Evolutionary conservation across 257 asterid genomes (phyloP), one percentile per base, ranked within the genome.

Genomic region (Solanum corneliomulleri): DNA sequence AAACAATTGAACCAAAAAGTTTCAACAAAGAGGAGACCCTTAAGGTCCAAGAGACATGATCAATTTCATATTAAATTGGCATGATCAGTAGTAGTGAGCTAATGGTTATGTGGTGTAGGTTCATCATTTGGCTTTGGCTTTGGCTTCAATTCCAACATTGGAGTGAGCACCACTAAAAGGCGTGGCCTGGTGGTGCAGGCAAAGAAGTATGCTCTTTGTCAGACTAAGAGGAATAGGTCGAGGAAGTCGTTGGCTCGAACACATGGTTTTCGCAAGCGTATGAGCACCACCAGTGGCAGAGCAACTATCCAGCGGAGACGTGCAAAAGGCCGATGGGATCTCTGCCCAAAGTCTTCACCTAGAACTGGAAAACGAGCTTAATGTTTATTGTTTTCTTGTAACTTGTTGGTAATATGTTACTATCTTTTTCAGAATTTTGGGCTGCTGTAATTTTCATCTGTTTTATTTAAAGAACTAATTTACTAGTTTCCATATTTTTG

Each of bases 191-290:
- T 93, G 82, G 96, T 95, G 85, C 89, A 89, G 88, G 98, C 99
- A 35, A 80, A 87, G 9, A 96, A 92, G 77, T 95, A 88, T 70
- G 6, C 75, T 13, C 98, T 96, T 58, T 96, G 98, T 83, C 99
- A 96, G 87, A 96, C 98, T 14, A 96, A 96, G 95, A 95, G 98
- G 91, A 93, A 94, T 71, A 92, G 98, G 84, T 95, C 99, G 37
- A 91, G 99, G 83, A 97, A 97, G 90, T 95, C 99, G 2, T 92
- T 97, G 83, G 98, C 99, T 72, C 89, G 99, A 44, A 95, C 98
- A 4, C 98, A 95, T 75, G 99, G 99, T n/a, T 97, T 97, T 74
- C 95, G 98, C 68, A 92, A 89, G 93, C 96, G 98, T 52, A 97
- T 95, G 99, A 94, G 98, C 71, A 97, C 99, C 84, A 94, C 98